Evolutionary conservation across 495 filamentous ascomycete species (phyloP).

Genomic region (Wilcoxina mikolae): DNA sequence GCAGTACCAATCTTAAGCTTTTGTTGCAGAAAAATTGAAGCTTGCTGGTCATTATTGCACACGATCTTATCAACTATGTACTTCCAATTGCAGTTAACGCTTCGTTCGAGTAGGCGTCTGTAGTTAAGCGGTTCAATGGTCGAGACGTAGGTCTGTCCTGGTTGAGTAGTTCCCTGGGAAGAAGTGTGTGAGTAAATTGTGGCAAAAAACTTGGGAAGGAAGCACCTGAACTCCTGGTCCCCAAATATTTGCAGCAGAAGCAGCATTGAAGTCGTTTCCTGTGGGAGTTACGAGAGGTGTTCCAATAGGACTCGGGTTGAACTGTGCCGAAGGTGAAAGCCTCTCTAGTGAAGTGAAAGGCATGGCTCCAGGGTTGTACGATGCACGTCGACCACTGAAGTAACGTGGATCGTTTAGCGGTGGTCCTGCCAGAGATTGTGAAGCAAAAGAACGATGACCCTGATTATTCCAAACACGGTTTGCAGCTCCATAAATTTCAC

Average conservation of each 20-base stretch:
- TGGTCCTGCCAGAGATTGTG: slow-evolving; percentile 22
- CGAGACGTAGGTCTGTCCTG: slow-evolving; percentile 61
- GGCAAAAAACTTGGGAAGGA: background rate
- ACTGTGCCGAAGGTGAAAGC: slow-evolving; percentile 3
- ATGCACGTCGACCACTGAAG: slow-evolving; percentile 27
- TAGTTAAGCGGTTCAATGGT: slow-evolving; percentile 94
- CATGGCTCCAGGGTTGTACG: slow-evolving; percentile 27
- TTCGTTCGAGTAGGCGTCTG: slow-evolving; percentile 84
- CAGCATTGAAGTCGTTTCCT: slow-evolving; percentile 1
- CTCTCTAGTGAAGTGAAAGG: slow-evolving; percentile 16
- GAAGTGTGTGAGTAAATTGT: background rate
- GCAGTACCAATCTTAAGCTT: slow-evolving; percentile 93
- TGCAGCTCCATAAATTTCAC: slow-evolving; percentile 19
- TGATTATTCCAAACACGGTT: slow-evolving; percentile 23
- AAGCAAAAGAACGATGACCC: slow-evolving; percentile 21
- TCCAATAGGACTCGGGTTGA: slow-evolving; percentile 53
- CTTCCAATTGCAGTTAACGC: slow-evolving; percentile 96
- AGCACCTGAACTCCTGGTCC: slow-evolving; percentile 2
- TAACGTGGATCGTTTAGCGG: slow-evolving; percentile 25
- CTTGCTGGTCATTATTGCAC: slow-evolving; percentile 97
- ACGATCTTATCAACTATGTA: slow-evolving; percentile 99
- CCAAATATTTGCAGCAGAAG: slow-evolving; percentile 4
- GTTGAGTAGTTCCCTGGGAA: slow-evolving; percentile 29
- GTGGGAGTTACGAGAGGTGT: slow-evolving; percentile 31
- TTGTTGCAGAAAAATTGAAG: slow-evolving; percentile 95